Percentiles rank a stretch among this genome's conserved stretches.
Conservation (phyloP, 805 yeast species). For the Monosporozyma servazzii region DNA sequence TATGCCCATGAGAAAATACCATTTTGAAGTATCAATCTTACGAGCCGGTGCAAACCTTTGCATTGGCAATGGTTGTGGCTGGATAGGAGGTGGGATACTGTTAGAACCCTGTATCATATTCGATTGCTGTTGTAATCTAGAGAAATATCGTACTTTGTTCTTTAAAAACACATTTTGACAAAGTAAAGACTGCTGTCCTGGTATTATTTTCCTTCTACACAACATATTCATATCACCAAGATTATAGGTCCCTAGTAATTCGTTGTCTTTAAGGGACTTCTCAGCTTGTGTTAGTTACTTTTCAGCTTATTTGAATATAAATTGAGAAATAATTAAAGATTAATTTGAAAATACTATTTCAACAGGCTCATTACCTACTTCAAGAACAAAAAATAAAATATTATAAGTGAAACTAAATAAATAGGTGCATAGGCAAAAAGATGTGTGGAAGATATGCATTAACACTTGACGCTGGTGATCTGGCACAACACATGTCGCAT, state of each 20-base stretch:
- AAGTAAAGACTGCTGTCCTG: too few species aligned
- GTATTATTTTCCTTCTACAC: not conserved
- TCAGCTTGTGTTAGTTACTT: not conserved
- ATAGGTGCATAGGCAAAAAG: not conserved
- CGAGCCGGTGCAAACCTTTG: not conserved
- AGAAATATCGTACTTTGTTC: not conserved
- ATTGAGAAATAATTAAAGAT: too few species aligned
- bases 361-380: not conserved
- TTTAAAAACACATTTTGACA: not conserved
- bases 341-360: too few species aligned
- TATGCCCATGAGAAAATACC: not conserved
- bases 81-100: not conserved
- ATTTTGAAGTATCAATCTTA: not conserved
- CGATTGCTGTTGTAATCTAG: not conserved
- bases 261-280: not conserved
- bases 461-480: conserved; percentile 24
- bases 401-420: not conserved
- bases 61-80: not conserved
- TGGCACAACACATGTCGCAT: conserved; percentile 11
- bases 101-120: not conserved
- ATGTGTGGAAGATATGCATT: conserved; percentile 62
- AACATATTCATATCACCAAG: not conserved
- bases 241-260: not conserved
- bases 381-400: not conserved
- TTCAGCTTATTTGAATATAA: not conserved